Evolutionary conservation across 2,329 filamentous ascomycete genomes (phyloP).

Genomic region (Pyrenochaeta sp.): DNA sequence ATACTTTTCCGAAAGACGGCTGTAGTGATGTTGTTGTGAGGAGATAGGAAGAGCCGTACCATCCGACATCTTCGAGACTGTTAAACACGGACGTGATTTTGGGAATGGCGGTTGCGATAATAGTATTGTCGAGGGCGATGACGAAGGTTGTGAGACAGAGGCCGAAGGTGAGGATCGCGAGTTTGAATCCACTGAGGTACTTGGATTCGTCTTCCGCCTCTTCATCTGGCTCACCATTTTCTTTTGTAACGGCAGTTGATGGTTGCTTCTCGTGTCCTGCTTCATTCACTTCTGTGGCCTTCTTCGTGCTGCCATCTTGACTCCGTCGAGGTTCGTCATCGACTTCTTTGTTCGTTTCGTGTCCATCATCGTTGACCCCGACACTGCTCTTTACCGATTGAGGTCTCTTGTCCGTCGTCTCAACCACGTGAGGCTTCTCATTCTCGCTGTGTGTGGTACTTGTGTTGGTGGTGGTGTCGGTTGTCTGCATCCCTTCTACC

Average conservation of each 20-base stretch:
- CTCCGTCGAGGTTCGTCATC: not conserved
- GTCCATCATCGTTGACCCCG: not conserved
- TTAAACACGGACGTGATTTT: slow-evolving; percentile 54
- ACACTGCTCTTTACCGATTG: not conserved
- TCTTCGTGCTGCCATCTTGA: not conserved
- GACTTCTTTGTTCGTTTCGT: slow-evolving; percentile 1
- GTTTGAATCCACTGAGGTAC: slow-evolving; percentile 45
- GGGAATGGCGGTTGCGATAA: slow-evolving; percentile 52
- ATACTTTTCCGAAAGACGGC: slow-evolving; percentile 64
- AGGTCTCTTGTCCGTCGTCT: not conserved
- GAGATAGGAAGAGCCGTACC: slow-evolving; percentile 57
- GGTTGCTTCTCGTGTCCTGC: slow-evolving; percentile 1
- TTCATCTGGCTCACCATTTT: not conserved
- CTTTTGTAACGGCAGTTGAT: not conserved
- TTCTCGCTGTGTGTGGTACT: slow-evolving; percentile 4
- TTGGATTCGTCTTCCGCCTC: slow-evolving; percentile 47
- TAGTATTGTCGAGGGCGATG: slow-evolving; percentile 52
- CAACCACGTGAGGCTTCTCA: not conserved
- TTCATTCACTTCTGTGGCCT: not conserved
- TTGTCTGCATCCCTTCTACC: slow-evolving; percentile 12
- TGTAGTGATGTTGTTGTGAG: slow-evolving; percentile 54
- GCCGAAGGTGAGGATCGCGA: slow-evolving; percentile 45
- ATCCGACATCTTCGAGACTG: slow-evolving; percentile 52
- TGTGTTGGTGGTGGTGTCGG: slow-evolving; percentile 4
- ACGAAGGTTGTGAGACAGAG: slow-evolving; percentile 48